Conservation (phyloP, 176 grass and related monocot species). For the Alloteropsis semialata region DNA sequence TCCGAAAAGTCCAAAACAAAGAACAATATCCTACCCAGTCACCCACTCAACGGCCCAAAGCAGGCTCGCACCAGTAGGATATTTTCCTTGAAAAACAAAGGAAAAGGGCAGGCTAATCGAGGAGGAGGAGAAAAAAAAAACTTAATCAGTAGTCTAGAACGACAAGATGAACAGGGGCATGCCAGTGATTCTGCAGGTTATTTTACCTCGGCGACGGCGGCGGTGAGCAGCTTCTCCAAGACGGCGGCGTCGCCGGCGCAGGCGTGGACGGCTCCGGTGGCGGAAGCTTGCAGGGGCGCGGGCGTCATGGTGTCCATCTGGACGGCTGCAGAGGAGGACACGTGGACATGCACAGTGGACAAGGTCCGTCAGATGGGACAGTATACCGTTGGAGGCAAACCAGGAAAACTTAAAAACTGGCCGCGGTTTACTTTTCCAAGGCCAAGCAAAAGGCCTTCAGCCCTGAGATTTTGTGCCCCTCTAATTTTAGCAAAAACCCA, state of each 20-base stretch:
- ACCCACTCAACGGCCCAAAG: constrained; percentile 42
- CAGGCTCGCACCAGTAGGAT: neutral
- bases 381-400: constrained; percentile 42
- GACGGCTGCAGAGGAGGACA: constrained; percentile 31
- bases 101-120: neutral
- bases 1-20: constrained; percentile 14
- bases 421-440: constrained; percentile 27
- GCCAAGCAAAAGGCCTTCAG: neutral
- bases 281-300: neutral
- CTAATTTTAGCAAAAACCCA: constrained; percentile 50
- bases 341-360: constrained; percentile 28
- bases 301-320: constrained; percentile 43
- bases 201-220: constrained; percentile 26
- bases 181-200: neutral
- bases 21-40: constrained; percentile 25
- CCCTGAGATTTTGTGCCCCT: neutral
- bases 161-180: neutral
- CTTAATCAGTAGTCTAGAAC: neutral
- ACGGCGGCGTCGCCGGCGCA: constrained; percentile 10
- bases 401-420: constrained; percentile 40
- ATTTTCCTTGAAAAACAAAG: neutral
- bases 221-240: constrained; percentile 1
- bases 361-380: constrained; percentile 29
- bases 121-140: neutral
- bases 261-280: neutral